Evolutionary conservation across 768 basidiomycete species (phyloP), one percentile per base, ranked within the genome.

Genomic region (Bullera alba): DNA sequence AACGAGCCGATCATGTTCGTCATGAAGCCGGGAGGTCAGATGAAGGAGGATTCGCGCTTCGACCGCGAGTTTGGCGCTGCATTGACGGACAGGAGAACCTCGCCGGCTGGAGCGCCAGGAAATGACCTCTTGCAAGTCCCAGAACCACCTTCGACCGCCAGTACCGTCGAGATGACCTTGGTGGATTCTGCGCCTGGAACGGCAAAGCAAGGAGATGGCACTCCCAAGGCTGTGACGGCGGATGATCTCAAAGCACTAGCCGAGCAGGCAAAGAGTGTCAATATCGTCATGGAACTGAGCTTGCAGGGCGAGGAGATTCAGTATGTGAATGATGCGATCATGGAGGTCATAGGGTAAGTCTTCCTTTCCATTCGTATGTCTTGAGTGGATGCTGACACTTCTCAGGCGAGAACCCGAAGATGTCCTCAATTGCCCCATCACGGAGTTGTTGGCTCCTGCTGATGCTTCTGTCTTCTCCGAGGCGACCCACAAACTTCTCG

Each of bases 241-340:
- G 90, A 96, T 68, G 84, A 90, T 28, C 74, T 97, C 26, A 81
- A 86, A 34, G 75, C 88, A 29, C 85, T 93, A 63, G 95, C 91
- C 7, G 95, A 97, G 72, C 87, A 86, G 1, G 90, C 92, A 5
- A 89, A 93, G 74, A 88, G 85, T 67, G 87, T 89, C 71, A 97
- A 95, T 62, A 87, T 97, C 47, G 88, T 99, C 25, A 79, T 97
- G 76, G 95, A 99, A 69, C 80, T 99, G 26, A 84, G 83, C 70
- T 76, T 96, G 57, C 90, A 96, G 67, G 91, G 90, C 7, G 91
- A 96, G 39, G 85, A 90, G 59, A 83, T 97, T 61, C 81, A 90
- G 61, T 99, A 91, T 86, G 79, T 93, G 39, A 97, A 95, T 73
- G 87, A 92, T 65, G 90, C 92, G 0, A 97, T 95, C 88, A 77